These are phyloP conservation scores for Arctium lappa DNA, from an alignment of 129 eudicot species.

Conservation along the genomic window DNA sequence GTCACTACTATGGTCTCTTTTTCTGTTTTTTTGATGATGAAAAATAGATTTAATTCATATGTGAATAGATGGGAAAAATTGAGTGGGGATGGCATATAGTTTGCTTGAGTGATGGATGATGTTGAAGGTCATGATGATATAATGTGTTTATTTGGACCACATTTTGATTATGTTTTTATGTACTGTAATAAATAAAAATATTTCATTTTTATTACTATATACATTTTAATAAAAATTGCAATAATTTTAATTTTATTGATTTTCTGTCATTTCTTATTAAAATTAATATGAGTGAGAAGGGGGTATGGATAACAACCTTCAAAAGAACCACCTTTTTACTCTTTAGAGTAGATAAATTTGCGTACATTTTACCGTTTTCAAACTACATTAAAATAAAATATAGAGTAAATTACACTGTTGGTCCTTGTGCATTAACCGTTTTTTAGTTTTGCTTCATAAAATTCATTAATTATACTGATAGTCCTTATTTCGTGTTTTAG, in stretches of 20 bases:
- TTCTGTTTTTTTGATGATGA: background rate
- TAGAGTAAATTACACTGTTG: background rate
- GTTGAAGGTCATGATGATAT: background rate
- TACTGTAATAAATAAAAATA: background rate
- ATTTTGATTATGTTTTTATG: background rate
- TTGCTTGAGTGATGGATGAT: background rate
- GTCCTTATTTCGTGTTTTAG: background rate
- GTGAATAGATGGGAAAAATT: background rate
- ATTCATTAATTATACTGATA: too few species aligned
- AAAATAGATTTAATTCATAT: background rate
- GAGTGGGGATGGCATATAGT: background rate
- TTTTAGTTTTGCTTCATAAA: too few species aligned
- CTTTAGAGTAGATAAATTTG: too few species aligned
- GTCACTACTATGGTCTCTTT: background rate
- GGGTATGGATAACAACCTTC: too few species aligned
- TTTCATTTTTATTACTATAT: background rate
- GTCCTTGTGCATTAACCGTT: background rate
- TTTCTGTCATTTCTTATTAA: background rate
- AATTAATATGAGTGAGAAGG: too few species aligned
- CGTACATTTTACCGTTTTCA: too few species aligned
- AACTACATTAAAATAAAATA: too few species aligned
- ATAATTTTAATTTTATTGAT: too few species aligned
- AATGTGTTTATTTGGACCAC: slow-evolving; percentile 1
- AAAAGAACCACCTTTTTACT: too few species aligned
- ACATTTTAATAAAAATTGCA: too few species aligned